These are phyloP conservation scores for Podosphaera fusca DNA, from an alignment of 2,329 filamentous ascomycete species.

Conservation along the genomic window DNA sequence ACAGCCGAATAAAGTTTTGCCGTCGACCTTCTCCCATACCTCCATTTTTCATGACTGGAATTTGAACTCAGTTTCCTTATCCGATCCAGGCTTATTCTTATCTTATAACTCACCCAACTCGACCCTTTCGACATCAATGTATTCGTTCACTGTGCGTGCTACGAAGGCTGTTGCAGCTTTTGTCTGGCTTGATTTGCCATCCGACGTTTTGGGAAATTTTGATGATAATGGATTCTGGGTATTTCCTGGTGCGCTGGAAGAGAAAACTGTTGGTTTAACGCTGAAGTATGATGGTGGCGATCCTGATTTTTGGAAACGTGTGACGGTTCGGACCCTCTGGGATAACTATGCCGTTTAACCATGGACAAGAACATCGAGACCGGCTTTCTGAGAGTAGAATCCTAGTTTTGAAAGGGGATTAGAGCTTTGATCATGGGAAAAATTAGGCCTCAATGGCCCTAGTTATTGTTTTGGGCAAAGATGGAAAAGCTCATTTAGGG, in stretches of 20 bases:
- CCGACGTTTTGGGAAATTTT: slow-evolving; percentile 7
- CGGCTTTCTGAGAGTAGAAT: not conserved
- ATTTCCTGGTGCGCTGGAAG: slow-evolving; percentile 4
- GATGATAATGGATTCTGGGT: slow-evolving; percentile 9
- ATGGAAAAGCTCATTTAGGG: too few species aligned
- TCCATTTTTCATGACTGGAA: slow-evolving; percentile 6
- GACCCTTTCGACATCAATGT: not conserved
- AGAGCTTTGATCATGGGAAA: too few species aligned
- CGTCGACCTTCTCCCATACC: slow-evolving; percentile 5
- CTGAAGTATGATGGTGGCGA: slow-evolving; percentile 4
- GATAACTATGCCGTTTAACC: slow-evolving; percentile 5
- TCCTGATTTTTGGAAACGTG: slow-evolving; percentile 4
- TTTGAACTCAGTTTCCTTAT: not conserved
- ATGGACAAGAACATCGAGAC: not conserved
- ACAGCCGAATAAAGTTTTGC: slow-evolving; percentile 4
- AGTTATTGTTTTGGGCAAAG: too few species aligned
- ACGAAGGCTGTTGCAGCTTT: slow-evolving; percentile 7
- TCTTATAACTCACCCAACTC: not conserved
- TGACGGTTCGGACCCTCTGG: slow-evolving; percentile 8
- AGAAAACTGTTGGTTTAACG: slow-evolving; percentile 3
- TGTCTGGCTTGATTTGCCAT: slow-evolving; percentile 9
- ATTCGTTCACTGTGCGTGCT: slow-evolving; percentile 6
- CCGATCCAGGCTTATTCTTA: slow-evolving; percentile 5
- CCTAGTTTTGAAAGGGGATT: not conserved
- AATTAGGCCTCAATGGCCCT: too few species aligned